Base-by-base conservation (phyloP, 305 asterid genomes). In the Fraxinus angustifolia region DNA sequence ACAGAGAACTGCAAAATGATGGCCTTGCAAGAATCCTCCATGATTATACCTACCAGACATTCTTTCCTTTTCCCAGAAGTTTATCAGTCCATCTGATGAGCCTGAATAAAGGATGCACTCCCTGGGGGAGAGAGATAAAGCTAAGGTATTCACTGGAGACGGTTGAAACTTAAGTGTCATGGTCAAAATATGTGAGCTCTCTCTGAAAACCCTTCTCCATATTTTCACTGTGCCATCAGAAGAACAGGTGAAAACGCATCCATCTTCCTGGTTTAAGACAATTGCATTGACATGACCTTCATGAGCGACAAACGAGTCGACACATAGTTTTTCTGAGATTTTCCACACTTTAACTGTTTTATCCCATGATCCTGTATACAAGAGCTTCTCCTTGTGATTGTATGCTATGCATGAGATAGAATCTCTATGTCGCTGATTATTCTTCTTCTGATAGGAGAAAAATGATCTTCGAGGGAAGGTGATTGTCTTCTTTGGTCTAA, bases 321-420 rank as follows among this genome's bases (percentile, higher is more conserved):
- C 40, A 40, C 93, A 90, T 10, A 85, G 81, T 45, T 83, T 85
- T 42, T 87, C 91, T 0, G 89, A 21, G 76, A 93, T 77, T 53
- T 77, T 89, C 97, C 97, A 91, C 19, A 92, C 96, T 77, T 87
- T 88, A 3, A 93, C 91, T 2, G 96, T 88, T 73, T 85, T 90
- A 75, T 93, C 96, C 88, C 89, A 88, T 7, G 97, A 93, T n/a
- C 97, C 97, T 0, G 97, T 91, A 81, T 87, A 93, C 6, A 91
- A 17, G 38, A 93, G 88, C 88, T 87, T 89, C 85, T 93, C 97
- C 31, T 50, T 23, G 38, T 35, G 75, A 84, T 87, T 88, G 84
- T 90, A 91, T 11, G 96, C 93, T n/a, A 93, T 19, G 16, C 97
- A 91, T 0, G 96, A 87, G 60, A 91, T 88, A 1, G 76, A 73